These are phyloP conservation scores for Xylaria bambusicola DNA, from an alignment of 495 filamentous ascomycete genomes.

Conservation along the genomic window DNA sequence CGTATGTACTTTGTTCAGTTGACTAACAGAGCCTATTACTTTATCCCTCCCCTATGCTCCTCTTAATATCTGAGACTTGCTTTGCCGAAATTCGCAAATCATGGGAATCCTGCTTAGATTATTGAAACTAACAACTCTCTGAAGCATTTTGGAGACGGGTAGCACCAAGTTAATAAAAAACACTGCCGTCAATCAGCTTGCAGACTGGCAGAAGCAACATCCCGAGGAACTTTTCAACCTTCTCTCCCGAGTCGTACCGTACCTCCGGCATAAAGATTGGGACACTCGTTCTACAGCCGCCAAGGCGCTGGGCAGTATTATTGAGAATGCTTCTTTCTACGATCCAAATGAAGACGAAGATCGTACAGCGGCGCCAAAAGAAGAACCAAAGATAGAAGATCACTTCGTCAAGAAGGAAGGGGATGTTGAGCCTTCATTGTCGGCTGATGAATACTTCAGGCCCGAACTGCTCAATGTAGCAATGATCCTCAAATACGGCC, in stretches of 20 bases:
- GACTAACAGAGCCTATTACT: not conserved
- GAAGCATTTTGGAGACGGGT: constrained; percentile 89
- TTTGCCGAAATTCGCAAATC: not conserved
- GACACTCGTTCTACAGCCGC: constrained; percentile 90
- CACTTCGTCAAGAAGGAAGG: constrained; percentile 55
- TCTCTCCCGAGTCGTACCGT: constrained; percentile 91
- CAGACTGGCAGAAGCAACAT: constrained; percentile 95
- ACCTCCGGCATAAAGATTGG: constrained; percentile 90
- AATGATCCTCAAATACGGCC: constrained; percentile 78
- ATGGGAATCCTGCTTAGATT: not conserved
- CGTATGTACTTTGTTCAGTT: constrained; percentile 64
- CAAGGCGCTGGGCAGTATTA: constrained; percentile 89
- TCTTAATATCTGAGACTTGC: not conserved
- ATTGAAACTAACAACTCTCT: constrained; percentile 30
- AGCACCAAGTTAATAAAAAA: constrained; percentile 93
- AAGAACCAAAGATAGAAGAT: constrained; percentile 42
- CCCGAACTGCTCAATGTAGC: constrained; percentile 75
- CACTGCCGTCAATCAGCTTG: constrained; percentile 93
- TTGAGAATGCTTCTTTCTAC: constrained; percentile 82
- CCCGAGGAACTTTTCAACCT: constrained; percentile 97
- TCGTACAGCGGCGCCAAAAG: constrained; percentile 47
- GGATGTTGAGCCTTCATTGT: constrained; percentile 35
- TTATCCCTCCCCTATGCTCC: not conserved
- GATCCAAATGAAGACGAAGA: constrained; percentile 75
- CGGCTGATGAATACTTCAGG: constrained; percentile 61